phyloP scores from a whole-genome alignment of 179 eudicot species.

The Heliamphora pulchella region DNA sequence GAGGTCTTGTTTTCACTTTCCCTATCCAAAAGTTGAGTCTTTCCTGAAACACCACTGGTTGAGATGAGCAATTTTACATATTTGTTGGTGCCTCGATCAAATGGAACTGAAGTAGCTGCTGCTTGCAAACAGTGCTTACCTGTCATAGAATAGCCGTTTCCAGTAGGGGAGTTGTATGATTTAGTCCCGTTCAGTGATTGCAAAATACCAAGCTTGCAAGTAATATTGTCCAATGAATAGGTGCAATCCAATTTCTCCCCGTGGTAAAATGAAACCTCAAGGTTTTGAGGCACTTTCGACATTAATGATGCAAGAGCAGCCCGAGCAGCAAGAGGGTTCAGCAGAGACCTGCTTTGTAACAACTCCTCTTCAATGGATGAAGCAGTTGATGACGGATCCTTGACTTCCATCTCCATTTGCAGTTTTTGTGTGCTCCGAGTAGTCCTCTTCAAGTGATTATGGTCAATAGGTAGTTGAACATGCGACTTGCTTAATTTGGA shows the following conservation, averaged over 20 bases:
- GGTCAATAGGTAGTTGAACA: constrained; percentile 14
- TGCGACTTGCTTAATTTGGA: constrained; percentile 19
- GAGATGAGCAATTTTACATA: constrained; percentile 20
- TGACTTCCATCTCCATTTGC: constrained; percentile 16
- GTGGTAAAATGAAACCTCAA: constrained; percentile 22
- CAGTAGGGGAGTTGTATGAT: constrained; percentile 2
- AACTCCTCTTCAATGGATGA: constrained; percentile 22
- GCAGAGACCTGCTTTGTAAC: constrained; percentile 31
- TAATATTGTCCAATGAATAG: constrained; percentile 1
- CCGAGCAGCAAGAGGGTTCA: constrained; percentile 53
- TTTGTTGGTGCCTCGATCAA: constrained; percentile 6
- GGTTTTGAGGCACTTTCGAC: constrained; percentile 30
- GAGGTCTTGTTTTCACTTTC: constrained; percentile 10
- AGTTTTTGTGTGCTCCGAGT: constrained; percentile 18
- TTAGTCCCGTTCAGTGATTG: not conserved
- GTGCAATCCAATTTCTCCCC: constrained; percentile 15
- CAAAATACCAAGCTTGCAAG: constrained; percentile 7
- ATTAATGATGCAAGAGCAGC: constrained; percentile 51
- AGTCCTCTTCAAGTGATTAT: constrained; percentile 26
- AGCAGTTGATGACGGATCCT: constrained; percentile 17
- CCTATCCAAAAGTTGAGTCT: constrained; percentile 15
- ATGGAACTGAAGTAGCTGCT: constrained; percentile 14
- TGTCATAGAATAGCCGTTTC: not conserved
- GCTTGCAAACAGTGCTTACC: not conserved
- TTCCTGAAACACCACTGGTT: constrained; percentile 12